These are phyloP conservation scores for Aspergillus sclerotialis DNA, from an alignment of 2,329 filamentous ascomycete genomes.

Conservation along the genomic window DNA sequence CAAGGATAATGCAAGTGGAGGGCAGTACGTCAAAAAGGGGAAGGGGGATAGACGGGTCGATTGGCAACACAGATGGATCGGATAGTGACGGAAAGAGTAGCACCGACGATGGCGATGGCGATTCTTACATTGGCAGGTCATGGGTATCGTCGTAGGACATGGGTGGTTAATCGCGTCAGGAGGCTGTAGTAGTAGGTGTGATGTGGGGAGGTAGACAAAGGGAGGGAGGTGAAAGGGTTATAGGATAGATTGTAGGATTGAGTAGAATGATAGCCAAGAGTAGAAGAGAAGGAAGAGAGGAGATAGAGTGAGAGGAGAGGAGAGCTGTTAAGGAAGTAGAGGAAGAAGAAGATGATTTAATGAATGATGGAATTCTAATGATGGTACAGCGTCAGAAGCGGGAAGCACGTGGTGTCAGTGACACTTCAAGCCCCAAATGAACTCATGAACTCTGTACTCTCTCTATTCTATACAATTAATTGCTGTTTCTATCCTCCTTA, in stretches of 20 bases:
- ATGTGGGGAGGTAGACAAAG: not conserved
- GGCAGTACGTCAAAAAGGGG: conserved; percentile 2
- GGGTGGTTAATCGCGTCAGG: not conserved
- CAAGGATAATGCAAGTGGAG: not conserved
- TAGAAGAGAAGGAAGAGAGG: not conserved
- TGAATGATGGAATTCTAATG: not conserved
- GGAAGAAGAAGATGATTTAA: not conserved
- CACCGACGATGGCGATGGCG: not conserved
- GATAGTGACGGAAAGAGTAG: not conserved
- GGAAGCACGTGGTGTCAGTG: not conserved
- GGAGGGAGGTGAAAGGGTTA: not conserved
- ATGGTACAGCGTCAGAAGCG: not conserved
- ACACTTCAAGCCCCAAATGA: not conserved
- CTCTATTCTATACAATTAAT: too few relatives aligned
- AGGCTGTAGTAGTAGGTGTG: not conserved
- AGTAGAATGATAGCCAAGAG: not conserved
- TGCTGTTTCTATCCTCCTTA: not conserved
- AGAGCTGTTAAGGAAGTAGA: not conserved
- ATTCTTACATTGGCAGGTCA: not conserved
- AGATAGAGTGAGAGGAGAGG: not conserved
- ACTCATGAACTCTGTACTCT: not conserved
- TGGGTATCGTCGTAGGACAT: not conserved
- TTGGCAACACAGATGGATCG: conserved; percentile 1
- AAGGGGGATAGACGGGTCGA: conserved; percentile 1
- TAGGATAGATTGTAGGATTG: not conserved